Base-by-base conservation (phyloP, 192 early-diverging fungal genomes). In the Geranomyces variabilis region DNA sequence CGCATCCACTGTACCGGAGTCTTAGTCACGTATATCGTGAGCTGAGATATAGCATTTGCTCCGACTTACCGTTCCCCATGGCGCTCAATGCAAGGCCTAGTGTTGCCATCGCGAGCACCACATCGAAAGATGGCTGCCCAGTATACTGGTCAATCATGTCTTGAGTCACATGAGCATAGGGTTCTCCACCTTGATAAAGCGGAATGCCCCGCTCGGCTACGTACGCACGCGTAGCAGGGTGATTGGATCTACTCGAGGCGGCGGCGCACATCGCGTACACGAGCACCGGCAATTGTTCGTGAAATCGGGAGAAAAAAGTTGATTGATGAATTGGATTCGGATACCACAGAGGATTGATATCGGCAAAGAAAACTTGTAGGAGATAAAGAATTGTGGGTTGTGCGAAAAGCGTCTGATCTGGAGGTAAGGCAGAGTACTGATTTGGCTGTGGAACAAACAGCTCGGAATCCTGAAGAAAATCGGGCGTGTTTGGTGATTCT, bases 191-290 rank as follows among this genome's bases (percentile, higher is more conserved):
- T 28, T 41, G 59, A 62, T 61, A 70, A 24, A 58, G 45, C 21
- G 69, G 69, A 46, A 70, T 28, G 19, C 29, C 22, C 19, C 58
- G 31, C 17, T 19, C n/a, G 24, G 69, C 56, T 12, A 70, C 58
- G 36, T 70, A 70, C 21, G 69, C 58, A 15, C 69, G 22, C 13
- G 69, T 62, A 19, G 61, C 58, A 1, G 69, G 69, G 43, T 70
- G 69, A 45, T 70, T 57, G 5, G 57, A 62, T 44, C 69, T 26
- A 44, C 69, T 33, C 69, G 69, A 57, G 21, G 69, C 58, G 5
- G 69, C 69, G 7, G 57, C 69, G 26, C 69, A 70, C 69, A 70
- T 70, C 57, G 43, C 41, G 33, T 62, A 70, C 13, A 70, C 61
- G 10, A 70, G 45, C 41, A 70, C 6, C 24, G 69, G 69, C 1